Percentiles rank a stretch among this genome's conserved stretches.
Conservation (phyloP, 179 eudicot genomes). For the Silene coronaria region DNA sequence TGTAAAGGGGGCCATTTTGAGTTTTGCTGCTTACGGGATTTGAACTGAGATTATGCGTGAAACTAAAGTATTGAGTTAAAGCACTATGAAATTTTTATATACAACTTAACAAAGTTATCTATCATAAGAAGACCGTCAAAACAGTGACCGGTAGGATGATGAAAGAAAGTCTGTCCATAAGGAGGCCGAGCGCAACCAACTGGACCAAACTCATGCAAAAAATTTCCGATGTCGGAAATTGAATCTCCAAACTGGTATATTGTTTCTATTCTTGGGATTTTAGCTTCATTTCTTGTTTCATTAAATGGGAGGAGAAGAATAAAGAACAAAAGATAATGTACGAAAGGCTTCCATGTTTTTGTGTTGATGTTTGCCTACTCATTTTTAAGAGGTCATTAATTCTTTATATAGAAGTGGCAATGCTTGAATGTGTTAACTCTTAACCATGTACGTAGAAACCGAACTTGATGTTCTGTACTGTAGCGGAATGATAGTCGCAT, state of each 20-base stretch:
- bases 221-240: conserved; percentile 20
- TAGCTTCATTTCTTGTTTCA: neutral
- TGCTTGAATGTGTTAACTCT: too few species aligned
- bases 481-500: too few species aligned
- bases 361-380: neutral
- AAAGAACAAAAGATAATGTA: neutral
- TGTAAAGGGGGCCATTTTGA: too few species aligned
- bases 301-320: neutral
- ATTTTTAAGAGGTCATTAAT: too few species aligned
- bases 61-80: too few species aligned
- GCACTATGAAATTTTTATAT: too few species aligned
- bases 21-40: too few species aligned
- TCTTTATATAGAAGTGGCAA: too few species aligned
- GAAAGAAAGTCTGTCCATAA: conserved; percentile 12
- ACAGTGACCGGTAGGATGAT: conserved; percentile 18
- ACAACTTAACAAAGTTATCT: conserved; percentile 13
- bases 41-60: too few species aligned
- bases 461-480: too few species aligned
- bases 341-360: neutral
- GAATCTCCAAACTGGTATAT: conserved; percentile 25
- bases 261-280: neutral
- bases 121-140: conserved; percentile 20
- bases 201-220: neutral
- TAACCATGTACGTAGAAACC: too few species aligned
- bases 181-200: conserved; percentile 10